These are phyloP conservation scores for Phycomyces nitens DNA, from an alignment of 192 early-diverging fungal species.

Conservation along the genomic window DNA sequence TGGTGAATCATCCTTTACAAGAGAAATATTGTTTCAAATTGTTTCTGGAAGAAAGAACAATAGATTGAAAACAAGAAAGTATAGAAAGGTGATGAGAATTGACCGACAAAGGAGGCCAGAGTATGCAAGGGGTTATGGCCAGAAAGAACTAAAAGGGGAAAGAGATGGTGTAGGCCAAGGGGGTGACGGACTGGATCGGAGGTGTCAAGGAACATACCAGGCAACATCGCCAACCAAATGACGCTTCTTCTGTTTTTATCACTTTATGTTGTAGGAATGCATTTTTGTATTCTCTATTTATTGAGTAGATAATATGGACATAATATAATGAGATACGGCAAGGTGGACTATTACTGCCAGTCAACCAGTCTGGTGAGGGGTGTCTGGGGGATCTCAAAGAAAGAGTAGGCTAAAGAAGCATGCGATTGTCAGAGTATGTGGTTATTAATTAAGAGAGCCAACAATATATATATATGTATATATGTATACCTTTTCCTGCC, in stretches of 20 bases:
- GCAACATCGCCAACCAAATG: too few relatives aligned
- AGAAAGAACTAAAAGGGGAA: too few relatives aligned
- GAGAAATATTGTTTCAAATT: too few relatives aligned
- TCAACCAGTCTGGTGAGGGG: slow-evolving; percentile 16
- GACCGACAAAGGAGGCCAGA: not conserved
- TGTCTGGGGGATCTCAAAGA: slow-evolving; percentile 25
- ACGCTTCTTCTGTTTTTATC: too few relatives aligned
- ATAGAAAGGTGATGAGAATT: not conserved
- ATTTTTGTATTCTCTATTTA: too few relatives aligned
- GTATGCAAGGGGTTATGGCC: not conserved
- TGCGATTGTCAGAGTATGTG: not conserved
- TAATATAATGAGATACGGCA: not conserved
- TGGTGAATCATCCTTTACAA: too few relatives aligned
- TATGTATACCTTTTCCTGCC: slow-evolving; percentile 18
- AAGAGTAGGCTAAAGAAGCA: slow-evolving; percentile 20
- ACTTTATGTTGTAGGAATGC: too few relatives aligned
- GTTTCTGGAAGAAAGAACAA: not conserved
- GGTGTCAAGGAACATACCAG: too few relatives aligned
- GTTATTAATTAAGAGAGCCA: slow-evolving; percentile 1
- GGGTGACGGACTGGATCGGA: too few relatives aligned
- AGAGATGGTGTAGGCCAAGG: too few relatives aligned
- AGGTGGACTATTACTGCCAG: not conserved
- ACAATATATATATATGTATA: too few relatives aligned
- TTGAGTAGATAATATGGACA: too few relatives aligned
- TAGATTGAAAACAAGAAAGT: not conserved